Evolutionary conservation across 768 basidiomycete species (phyloP).

Genomic region (Lactarius hengduanensis): DNA sequence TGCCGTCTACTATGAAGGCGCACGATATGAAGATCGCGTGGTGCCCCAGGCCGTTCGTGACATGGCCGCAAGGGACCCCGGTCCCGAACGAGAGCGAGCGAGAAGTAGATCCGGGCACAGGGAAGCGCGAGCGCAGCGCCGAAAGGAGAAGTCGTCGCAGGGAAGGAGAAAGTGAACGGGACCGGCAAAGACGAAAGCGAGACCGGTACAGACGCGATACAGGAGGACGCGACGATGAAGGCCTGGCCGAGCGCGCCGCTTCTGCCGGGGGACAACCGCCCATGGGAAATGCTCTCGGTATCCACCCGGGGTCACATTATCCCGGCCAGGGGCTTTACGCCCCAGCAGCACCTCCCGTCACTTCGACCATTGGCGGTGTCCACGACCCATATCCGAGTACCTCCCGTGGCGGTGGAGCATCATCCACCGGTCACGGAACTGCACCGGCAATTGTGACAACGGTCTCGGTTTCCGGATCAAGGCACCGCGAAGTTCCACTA

Average conservation of each 20-base stretch:
- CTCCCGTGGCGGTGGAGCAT: slow-evolving; percentile 9
- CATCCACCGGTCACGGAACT: slow-evolving; percentile 4
- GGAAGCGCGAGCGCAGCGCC: slow-evolving; percentile 20
- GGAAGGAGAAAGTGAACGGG: slow-evolving; percentile 18
- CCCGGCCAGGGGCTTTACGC: slow-evolving; percentile 16
- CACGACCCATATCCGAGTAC: slow-evolving; percentile 7
- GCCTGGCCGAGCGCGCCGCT: neutral
- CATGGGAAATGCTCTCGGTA: slow-evolving; percentile 22
- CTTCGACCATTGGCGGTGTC: neutral
- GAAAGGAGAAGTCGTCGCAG: slow-evolving; percentile 21
- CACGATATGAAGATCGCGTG: slow-evolving; percentile 22
- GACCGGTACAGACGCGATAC: slow-evolving; percentile 19
- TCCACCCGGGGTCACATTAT: slow-evolving; percentile 10
- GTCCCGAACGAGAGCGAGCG: slow-evolving; percentile 8
- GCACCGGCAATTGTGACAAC: slow-evolving; percentile 7
- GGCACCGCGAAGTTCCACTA: slow-evolving; percentile 8
- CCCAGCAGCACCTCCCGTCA: slow-evolving; percentile 3
- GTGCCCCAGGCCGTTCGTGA: slow-evolving; percentile 18
- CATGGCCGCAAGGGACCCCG: slow-evolving; percentile 14
- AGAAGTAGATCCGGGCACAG: slow-evolving; percentile 21
- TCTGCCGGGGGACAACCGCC: neutral
- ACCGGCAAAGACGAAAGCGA: slow-evolving; percentile 13
- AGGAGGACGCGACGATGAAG: slow-evolving; percentile 3
- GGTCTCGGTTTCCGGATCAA: slow-evolving; percentile 11
- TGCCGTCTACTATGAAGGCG: slow-evolving; percentile 23